Evolutionary conservation across 2,329 filamentous ascomycete genomes (phyloP), one percentile per base, ranked within the genome.

Genomic region (Epichloe sibirici): DNA sequence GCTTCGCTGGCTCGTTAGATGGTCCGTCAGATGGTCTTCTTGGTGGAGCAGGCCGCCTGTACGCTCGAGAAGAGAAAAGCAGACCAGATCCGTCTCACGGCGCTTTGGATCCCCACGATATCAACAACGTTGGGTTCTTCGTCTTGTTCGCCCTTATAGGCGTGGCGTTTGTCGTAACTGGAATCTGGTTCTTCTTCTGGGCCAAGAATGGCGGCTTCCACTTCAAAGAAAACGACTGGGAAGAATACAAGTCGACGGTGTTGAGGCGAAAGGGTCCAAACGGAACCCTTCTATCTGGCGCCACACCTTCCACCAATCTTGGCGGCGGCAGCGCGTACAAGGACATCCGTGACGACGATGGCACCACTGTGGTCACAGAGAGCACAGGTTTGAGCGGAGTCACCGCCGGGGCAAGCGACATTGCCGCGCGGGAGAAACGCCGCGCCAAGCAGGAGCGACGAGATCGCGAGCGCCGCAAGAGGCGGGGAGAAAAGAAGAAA

Each of bases 151-250:
- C 87, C 11, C 67, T 96, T 17, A 81, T 97, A 50, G 89, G 88
- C 37, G 82, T 83, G 0, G 81, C 72, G 35, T 86, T 97, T 64
- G 86, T 93, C 25, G 54, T 87, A 3, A 79, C 75, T 0, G 80
- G 77, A 25, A 89, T 97, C 64, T 98, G 93, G 90, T 96, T 98
- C 78, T 97, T 98, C 78, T 95, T 95, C 77, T 94, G 88, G 86
- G 91, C 91, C 53, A 91, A 87, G 71, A 95, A 97, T 61, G 93
- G 93, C 56, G 93, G 93, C 13, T 96, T 97, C 73, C 74, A 86
- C 57, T 97, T 90, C 76, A 78, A 79, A 46, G 74, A 94, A 57
- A 76, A 81, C 38, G 93, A 98, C 69, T 98, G 93, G 91, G 91
- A 97, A 5, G 93, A 98, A 64, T 98, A 98, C 80, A 97, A 97